phyloP scores from a whole-genome alignment of 495 filamentous ascomycete genomes.

The Stereocaulon alpinum region DNA sequence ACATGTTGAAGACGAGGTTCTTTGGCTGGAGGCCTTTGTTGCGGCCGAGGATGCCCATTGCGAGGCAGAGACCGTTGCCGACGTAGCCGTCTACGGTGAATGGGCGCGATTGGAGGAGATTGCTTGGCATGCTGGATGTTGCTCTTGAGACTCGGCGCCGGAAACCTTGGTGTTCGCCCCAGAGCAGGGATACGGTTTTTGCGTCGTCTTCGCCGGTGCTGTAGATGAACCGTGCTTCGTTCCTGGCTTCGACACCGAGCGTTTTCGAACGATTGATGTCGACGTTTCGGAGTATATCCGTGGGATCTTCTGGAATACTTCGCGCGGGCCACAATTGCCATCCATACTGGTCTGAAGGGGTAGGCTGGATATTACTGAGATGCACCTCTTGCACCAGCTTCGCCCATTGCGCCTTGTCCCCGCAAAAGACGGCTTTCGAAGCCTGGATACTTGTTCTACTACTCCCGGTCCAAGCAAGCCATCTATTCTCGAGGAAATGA shows the following conservation, averaged over 20 bases:
- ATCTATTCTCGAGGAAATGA: neutral
- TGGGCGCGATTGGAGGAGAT: constrained; percentile 5
- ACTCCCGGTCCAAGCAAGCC: constrained; percentile 8
- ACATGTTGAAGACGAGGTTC: constrained; percentile 5
- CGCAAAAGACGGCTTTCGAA: constrained; percentile 5
- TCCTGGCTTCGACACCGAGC: neutral
- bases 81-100: constrained; percentile 6
- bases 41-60: constrained; percentile 8
- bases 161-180: constrained; percentile 4
- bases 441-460: constrained; percentile 3
- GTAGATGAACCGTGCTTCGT: neutral
- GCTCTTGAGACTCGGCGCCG: constrained; percentile 5
- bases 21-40: neutral
- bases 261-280: neutral
- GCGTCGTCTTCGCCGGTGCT: neutral
- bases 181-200: neutral
- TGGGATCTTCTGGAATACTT: constrained; percentile 1
- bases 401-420: neutral
- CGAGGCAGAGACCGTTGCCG: constrained; percentile 5
- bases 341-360: constrained; percentile 1
- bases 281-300: constrained; percentile 1
- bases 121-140: constrained; percentile 8
- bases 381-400: neutral
- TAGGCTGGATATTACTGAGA: neutral
- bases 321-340: constrained; percentile 1